These are phyloP conservation scores for Schwanniomyces polymorphus DNA, from an alignment of 805 yeast species.

Conservation along the genomic window DNA sequence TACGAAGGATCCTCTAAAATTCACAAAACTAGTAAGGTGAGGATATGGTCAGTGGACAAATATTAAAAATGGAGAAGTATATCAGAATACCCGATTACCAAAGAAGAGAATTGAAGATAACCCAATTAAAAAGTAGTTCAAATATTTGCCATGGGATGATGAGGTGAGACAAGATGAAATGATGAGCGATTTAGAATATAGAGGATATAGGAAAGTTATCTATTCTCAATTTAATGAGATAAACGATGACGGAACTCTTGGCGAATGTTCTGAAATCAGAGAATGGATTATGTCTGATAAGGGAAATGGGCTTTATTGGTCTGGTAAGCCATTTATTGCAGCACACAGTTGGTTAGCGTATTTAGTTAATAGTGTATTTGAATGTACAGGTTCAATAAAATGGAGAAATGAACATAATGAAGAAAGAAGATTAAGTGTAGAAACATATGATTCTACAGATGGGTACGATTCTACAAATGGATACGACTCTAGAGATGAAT, in stretches of 20 bases:
- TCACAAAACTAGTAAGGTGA: no score
- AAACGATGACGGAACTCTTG: slow-evolving; percentile 1
- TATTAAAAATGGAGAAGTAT: no score
- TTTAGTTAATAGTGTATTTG: background rate
- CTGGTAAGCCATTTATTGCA: background rate
- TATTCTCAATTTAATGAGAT: background rate
- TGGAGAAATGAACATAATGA: slow-evolving; percentile 1
- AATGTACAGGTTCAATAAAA: background rate
- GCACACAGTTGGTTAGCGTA: slow-evolving; percentile 2
- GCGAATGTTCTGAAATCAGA: background rate
- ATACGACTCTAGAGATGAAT: no score
- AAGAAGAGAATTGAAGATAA: background rate
- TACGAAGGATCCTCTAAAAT: no score
- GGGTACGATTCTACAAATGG: no score
- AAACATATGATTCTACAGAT: background rate
- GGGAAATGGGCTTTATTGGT: background rate
- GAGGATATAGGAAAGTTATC: background rate
- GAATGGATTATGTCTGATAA: background rate
- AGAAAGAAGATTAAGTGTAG: background rate
- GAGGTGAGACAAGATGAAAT: background rate
- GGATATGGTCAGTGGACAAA: no score
- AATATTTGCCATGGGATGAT: background rate
- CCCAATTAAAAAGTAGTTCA: background rate
- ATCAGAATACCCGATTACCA: no score
- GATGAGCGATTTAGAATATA: background rate